A percentile compares a stretch with the other conserved stretches of the same genome.
These are phyloP conservation scores for Russula sp. DNA, from an alignment of 768 basidiomycete genomes.

Conservation along the genomic window DNA sequence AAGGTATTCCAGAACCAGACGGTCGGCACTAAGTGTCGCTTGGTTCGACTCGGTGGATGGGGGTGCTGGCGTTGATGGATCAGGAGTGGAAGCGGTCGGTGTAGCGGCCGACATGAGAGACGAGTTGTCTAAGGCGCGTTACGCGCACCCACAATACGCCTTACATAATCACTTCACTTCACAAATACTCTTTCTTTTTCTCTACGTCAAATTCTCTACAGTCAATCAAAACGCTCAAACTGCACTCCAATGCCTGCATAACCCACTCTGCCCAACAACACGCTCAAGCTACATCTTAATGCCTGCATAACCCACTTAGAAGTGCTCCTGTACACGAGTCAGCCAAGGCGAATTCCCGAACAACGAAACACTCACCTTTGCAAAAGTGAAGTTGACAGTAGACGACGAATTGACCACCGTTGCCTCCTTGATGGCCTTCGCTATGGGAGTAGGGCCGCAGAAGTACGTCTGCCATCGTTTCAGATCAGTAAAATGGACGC, in stretches of 20 bases:
- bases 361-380: conserved; percentile 57
- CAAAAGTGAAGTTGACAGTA: conserved; percentile 71
- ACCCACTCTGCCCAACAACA: no score
- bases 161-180: background rate
- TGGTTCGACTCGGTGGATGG: conserved; percentile 44
- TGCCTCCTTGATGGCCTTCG: conserved; percentile 73
- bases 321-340: conserved; percentile 50
- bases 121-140: background rate
- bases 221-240: no score
- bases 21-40: conserved; percentile 43
- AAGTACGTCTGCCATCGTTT: conserved; percentile 65
- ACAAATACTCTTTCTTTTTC: background rate
- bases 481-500: conserved; percentile 7
- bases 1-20: conserved; percentile 49
- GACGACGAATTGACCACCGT: conserved; percentile 53
- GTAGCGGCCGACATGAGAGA: conserved; percentile 47
- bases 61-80: conserved; percentile 40
- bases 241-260: no score
- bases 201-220: no score
- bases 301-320: conserved; percentile 38
- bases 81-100: conserved; percentile 53
- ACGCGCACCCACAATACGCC: background rate
- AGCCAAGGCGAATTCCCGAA: conserved; percentile 20
- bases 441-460: conserved; percentile 77
- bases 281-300: background rate